These are phyloP conservation scores for Volvariella surrecta DNA, from an alignment of 1,284 basidiomycete genomes.

Conservation along the genomic window DNA sequence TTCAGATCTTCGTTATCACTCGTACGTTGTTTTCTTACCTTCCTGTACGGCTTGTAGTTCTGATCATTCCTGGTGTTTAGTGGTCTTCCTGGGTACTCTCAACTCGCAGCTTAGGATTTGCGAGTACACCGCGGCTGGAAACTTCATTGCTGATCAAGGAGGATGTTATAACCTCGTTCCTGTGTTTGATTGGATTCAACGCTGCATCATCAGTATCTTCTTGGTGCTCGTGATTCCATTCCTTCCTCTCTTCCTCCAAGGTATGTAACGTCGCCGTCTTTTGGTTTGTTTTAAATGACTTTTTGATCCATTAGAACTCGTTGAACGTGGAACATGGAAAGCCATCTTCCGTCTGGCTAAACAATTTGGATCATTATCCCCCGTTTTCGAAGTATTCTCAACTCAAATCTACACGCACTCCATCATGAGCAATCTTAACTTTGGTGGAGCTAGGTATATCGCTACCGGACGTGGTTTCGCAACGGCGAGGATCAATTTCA, in stretches of 20 bases:
- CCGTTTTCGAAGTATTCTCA: conserved; percentile 95
- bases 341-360: conserved; percentile 90
- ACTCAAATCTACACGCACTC: conserved; percentile 97
- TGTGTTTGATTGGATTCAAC: conserved; percentile 94
- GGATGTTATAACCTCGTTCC: conserved; percentile 94
- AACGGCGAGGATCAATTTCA: conserved; percentile 89
- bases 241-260: conserved; percentile 91
- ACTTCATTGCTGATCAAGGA: conserved; percentile 71
- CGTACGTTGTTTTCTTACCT: conserved; percentile 41
- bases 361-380: conserved; percentile 91
- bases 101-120: conserved; percentile 89
- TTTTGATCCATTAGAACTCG: conserved; percentile 54
- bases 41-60: neutral
- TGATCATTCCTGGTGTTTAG: conserved; percentile 25
- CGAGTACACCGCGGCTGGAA: conserved; percentile 72
- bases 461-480: conserved; percentile 97
- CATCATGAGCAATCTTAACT: conserved; percentile 90
- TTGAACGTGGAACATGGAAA: conserved; percentile 89
- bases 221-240: conserved; percentile 96
- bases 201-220: conserved; percentile 94
- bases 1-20: conserved; percentile 92
- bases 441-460: conserved; percentile 94
- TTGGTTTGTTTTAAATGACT: conserved; percentile 4
- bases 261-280: conserved; percentile 30
- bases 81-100: conserved; percentile 89